A percentile compares a stretch with the other conserved stretches of the same genome.
phyloP scores from a whole-genome alignment of 192 early-diverging fungal genomes.

The Piromyces sp. region DNA sequence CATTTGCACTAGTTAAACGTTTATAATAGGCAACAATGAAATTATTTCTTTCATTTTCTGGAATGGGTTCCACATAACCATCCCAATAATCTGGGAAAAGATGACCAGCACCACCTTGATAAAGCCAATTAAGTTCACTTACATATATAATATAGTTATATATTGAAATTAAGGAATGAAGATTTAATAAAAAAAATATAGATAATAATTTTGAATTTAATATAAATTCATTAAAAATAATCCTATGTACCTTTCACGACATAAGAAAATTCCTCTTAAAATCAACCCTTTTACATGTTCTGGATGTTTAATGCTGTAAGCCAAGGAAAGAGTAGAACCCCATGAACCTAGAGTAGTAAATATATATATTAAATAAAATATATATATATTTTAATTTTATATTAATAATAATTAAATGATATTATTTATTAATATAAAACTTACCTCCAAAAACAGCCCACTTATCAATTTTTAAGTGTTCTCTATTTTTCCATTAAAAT shows the following conservation, averaged over 20 bases:
- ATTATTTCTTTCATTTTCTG: conserved; percentile 37
- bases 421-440: too few relatives aligned
- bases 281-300: conserved; percentile 41
- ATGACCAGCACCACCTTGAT: conserved; percentile 45
- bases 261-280: conserved; percentile 45
- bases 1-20: conserved; percentile 31
- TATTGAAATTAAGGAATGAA: background rate
- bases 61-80: conserved; percentile 34
- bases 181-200: background rate
- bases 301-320: conserved; percentile 45
- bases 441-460: conserved; percentile 58
- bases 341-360: conserved; percentile 17
- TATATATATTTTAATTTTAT: background rate
- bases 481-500: background rate
- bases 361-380: background rate
- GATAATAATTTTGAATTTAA: too few relatives aligned
- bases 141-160: too few relatives aligned
- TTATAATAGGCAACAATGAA: conserved; percentile 46
- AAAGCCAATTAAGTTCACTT: conserved; percentile 43
- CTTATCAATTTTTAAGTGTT: conserved; percentile 40
- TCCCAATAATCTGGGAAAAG: conserved; percentile 48
- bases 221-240: too few relatives aligned
- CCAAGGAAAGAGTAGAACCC: conserved; percentile 32
- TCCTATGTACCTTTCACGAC: conserved; percentile 8
- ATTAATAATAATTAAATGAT: too few relatives aligned